Evolutionary conservation across 1,284 basidiomycete genomes (phyloP), one percentile per base, ranked within the genome.

Genomic region (Puccinia triticina): DNA sequence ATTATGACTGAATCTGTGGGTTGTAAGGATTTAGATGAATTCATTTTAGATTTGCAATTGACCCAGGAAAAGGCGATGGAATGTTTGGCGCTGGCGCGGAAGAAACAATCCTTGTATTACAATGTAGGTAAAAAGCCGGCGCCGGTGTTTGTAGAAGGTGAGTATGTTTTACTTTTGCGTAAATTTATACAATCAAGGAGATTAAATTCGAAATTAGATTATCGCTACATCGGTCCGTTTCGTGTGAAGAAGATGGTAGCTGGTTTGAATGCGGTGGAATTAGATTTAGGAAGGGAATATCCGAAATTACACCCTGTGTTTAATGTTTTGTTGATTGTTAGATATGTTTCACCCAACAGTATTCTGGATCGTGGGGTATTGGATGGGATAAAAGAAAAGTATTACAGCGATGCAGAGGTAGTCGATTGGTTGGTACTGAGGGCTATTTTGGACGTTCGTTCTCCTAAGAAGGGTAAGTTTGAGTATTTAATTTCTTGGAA

Each of bases 241-340:
- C n/a, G n/a, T n/a, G n/a, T n/a, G n/a, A n/a, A n/a, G n/a, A n/a
- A 50, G 32, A 73, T 34, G 5, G 46, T 46, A 12, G 50, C 53
- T 29, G 7, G 11, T 2, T 26, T 73, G 29, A 34, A 73, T 50
- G 71, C 71, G 10, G 71, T 73, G 3, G 5, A 46, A 7, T 32
- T 73, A 34, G 43, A 48, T 23, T 1, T 73, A 18, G 29, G 8
- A 50, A 1, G n/a, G 16, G 46, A 73, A 26, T 73, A 50, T 32
- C 50, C 71, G 12, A 48, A 55, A 50, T 21, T 73, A 5, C 71
- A 73, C 53, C 71, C 71, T 21, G 71, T 73, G 21, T 73, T 73
- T 29, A 73, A 73, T 73, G 71, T 73, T 2, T 12, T 7, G 4
- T 50, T 73, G 23, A 14, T 46, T 46, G 43, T 46, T 8, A 14